Conservation (phyloP, 2,329 filamentous ascomycete genomes). For the Hypocrella siamensis region DNA sequence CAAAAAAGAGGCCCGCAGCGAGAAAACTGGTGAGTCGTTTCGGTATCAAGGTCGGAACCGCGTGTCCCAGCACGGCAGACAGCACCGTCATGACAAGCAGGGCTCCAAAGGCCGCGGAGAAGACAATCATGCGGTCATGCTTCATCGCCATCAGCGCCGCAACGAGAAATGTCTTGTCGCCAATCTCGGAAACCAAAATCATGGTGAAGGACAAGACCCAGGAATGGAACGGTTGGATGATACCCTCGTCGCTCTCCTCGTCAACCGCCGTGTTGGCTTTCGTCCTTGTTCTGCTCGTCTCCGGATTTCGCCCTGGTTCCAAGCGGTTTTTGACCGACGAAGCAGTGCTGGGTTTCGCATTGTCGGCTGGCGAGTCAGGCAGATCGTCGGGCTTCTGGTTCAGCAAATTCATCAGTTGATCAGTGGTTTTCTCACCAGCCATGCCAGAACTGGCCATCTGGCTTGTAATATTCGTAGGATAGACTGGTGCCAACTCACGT, state of each 20-base stretch:
- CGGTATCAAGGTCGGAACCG: constrained; percentile 76
- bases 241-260: constrained; percentile 33
- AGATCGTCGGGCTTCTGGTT: constrained; percentile 65
- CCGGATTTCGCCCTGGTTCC: constrained; percentile 5
- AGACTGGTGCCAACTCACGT: constrained; percentile 9
- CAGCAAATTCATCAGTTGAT: too few relatives aligned
- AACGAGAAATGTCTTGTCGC: constrained; percentile 96
- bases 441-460: too few relatives aligned
- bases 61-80: constrained; percentile 82
- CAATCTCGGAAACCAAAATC: constrained; percentile 94
- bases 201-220: constrained; percentile 87
- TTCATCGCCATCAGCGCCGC: constrained; percentile 99
- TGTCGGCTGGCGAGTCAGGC: constrained; percentile 62
- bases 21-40: constrained; percentile 83
- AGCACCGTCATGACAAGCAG: constrained; percentile 89
- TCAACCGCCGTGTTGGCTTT: constrained; percentile 11
- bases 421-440: too few relatives aligned
- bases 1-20: constrained; percentile 70
- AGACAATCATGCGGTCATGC: constrained; percentile 82
- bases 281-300: constrained; percentile 8
- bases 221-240: constrained; percentile 74
- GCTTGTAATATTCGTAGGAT: neutral
- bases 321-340: constrained; percentile 15
- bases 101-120: constrained; percentile 85
- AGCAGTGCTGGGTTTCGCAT: constrained; percentile 52